Percentiles rank a stretch among this genome's conserved stretches.
These are phyloP conservation scores for Prinsepia uniflora DNA, from an alignment of 306 rosid species.

Conservation along the genomic window DNA sequence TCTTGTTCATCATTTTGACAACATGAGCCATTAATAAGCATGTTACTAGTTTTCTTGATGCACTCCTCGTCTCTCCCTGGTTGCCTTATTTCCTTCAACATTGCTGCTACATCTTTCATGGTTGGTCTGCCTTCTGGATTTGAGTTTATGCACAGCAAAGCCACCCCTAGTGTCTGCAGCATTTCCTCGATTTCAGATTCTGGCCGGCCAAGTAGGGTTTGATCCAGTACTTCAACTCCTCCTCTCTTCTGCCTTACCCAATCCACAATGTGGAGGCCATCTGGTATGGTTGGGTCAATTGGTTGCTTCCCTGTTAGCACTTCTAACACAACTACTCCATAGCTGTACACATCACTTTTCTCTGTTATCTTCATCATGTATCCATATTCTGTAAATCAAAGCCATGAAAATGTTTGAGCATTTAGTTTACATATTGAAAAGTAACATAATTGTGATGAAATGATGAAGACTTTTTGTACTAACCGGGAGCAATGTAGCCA, in stretches of 20 bases:
- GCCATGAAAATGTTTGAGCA: not conserved
- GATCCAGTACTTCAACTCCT: conserved; percentile 48
- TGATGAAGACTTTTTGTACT: conserved; percentile 20
- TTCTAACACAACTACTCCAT: conserved; percentile 71
- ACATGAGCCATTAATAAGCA: conserved; percentile 34
- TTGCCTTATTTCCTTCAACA: conserved; percentile 68
- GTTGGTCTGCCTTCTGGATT: conserved; percentile 68
- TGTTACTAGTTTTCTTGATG: conserved; percentile 38
- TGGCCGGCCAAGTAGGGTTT: conserved; percentile 46
- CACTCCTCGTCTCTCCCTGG: conserved; percentile 41
- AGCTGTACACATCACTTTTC: conserved; percentile 91
- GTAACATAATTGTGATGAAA: not conserved
- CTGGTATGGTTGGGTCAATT: conserved; percentile 85
- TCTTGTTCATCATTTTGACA: conserved; percentile 37
- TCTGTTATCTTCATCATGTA: conserved; percentile 88
- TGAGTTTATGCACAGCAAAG: conserved; percentile 70
- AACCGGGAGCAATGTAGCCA: conserved; percentile 95
- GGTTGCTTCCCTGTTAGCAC: conserved; percentile 85
- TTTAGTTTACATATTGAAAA: not conserved
- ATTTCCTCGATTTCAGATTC: conserved; percentile 63
- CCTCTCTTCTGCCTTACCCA: conserved; percentile 71
- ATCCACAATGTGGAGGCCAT: conserved; percentile 80
- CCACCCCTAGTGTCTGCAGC: conserved; percentile 78
- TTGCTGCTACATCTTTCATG: conserved; percentile 83
- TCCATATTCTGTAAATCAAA: conserved; percentile 61